phyloP scores from a whole-genome alignment of 2,329 filamentous ascomycete species.

The Cercospora janseana region DNA sequence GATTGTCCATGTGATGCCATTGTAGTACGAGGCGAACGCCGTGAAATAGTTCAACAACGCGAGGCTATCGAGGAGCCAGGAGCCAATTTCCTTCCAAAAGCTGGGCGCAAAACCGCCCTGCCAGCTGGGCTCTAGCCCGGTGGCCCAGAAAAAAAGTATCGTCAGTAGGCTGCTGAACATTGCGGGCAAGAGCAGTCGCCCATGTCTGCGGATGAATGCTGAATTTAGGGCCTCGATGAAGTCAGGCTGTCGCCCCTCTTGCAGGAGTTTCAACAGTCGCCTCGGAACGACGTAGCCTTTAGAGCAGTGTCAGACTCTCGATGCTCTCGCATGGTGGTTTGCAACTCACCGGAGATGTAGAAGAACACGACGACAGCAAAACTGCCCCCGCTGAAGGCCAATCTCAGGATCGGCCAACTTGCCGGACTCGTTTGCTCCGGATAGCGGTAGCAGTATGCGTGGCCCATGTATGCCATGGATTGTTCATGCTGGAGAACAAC shows the following conservation, averaged over 20 bases:
- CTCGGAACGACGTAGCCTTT: constrained; percentile 47
- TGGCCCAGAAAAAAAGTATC: constrained; percentile 53
- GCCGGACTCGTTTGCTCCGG: constrained; percentile 57
- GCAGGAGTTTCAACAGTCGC: constrained; percentile 40
- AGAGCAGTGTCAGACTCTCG: background rate
- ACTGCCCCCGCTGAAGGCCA: constrained; percentile 59
- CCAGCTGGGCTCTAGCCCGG: constrained; percentile 31
- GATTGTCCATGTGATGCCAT: constrained; percentile 54
- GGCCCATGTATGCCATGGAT: constrained; percentile 14
- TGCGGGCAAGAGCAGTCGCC: constrained; percentile 52
- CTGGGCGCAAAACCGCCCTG: constrained; percentile 35
- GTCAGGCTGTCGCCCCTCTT: constrained; percentile 34
- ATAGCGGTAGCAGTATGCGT: constrained; percentile 45
- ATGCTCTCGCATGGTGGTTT: background rate
- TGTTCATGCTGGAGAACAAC: constrained; percentile 63
- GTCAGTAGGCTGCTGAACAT: constrained; percentile 55
- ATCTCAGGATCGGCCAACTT: constrained; percentile 12
- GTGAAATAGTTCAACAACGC: constrained; percentile 30
- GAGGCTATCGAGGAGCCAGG: constrained; percentile 57
- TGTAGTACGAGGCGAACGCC: constrained; percentile 21
- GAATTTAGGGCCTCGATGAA: constrained; percentile 47
- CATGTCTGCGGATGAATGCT: constrained; percentile 50
- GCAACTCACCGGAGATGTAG: constrained; percentile 43
- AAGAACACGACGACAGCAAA: constrained; percentile 55
- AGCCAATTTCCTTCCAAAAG: constrained; percentile 51